Percentiles rank a stretch among this genome's conserved stretches.
phyloP scores from a whole-genome alignment of 2,329 filamentous ascomycete genomes.

The Colletotrichum tofieldiae region DNA sequence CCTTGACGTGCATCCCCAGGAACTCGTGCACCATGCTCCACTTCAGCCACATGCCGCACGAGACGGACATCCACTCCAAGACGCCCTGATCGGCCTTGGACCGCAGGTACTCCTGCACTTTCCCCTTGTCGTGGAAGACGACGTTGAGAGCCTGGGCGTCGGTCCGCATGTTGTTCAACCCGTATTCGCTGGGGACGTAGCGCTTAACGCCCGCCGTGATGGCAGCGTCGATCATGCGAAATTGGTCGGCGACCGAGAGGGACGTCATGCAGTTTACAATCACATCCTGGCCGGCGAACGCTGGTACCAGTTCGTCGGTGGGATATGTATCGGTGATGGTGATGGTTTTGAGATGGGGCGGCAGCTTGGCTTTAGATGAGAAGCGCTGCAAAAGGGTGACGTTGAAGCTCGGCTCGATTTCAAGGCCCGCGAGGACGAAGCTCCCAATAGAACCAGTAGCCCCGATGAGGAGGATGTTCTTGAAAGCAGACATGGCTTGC shows the following conservation, averaged over 20 bases:
- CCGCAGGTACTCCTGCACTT: slow-evolving; percentile 38
- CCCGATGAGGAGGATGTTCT: slow-evolving; percentile 51
- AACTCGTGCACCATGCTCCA: slow-evolving; percentile 37
- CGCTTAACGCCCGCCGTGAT: slow-evolving; percentile 66
- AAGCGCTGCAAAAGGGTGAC: slow-evolving; percentile 49
- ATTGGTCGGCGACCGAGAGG: slow-evolving; percentile 55
- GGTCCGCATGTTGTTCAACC: slow-evolving; percentile 48
- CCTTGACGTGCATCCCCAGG: slow-evolving; percentile 42
- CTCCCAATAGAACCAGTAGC: slow-evolving; percentile 51
- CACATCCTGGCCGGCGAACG: slow-evolving; percentile 42
- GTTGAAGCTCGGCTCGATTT: slow-evolving; percentile 47
- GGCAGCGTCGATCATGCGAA: slow-evolving; percentile 66
- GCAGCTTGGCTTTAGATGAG: slow-evolving; percentile 47
- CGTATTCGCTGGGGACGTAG: slow-evolving; percentile 68
- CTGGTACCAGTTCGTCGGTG: slow-evolving; percentile 27
- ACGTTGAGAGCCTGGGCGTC: slow-evolving; percentile 21
- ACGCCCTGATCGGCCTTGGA: slow-evolving; percentile 4
- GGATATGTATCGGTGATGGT: slow-evolving; percentile 50
- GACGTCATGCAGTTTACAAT: slow-evolving; percentile 58
- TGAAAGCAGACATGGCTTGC: slow-evolving; percentile 39
- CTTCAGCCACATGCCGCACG: slow-evolving; percentile 44
- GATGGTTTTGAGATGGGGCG: slow-evolving; percentile 44
- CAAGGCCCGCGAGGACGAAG: slow-evolving; percentile 48
- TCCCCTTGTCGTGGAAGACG: slow-evolving; percentile 43
- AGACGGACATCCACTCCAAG: slow-evolving; percentile 30